Evolutionary conservation across 768 basidiomycete species (phyloP).

Genomic region (Chlorophyllum brunneum): DNA sequence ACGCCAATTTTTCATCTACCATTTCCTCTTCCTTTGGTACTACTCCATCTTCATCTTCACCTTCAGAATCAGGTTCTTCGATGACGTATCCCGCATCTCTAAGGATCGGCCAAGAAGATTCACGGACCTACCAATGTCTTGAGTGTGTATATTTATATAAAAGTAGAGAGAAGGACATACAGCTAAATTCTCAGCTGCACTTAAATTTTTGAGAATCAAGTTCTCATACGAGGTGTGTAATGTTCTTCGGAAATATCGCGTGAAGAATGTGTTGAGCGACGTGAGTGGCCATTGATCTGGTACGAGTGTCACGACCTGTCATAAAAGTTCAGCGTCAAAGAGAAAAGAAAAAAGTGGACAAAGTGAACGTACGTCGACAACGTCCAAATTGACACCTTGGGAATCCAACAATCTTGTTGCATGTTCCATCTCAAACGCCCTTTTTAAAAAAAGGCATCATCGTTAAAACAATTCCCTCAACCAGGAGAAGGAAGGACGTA

Average conservation of each 20-base stretch:
- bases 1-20: constrained; percentile 7
- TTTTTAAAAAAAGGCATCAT: constrained; percentile 28
- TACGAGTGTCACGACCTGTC: constrained; percentile 58
- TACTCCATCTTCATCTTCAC: constrained; percentile 20
- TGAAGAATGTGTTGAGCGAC: constrained; percentile 70
- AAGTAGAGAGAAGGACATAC: constrained; percentile 25
- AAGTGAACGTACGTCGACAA: constrained; percentile 57
- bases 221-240: constrained; percentile 69
- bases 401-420: constrained; percentile 72
- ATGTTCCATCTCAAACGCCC: constrained; percentile 49
- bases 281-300: constrained; percentile 76
- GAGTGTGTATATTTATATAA: neutral
- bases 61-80: constrained; percentile 48
- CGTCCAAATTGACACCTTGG: constrained; percentile 76
- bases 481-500: constrained; percentile 31
- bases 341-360: constrained; percentile 1
- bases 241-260: constrained; percentile 72
- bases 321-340: neutral
- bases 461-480: neutral
- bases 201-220: constrained; percentile 74
- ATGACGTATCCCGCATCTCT: constrained; percentile 64
- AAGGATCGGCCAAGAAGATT: constrained; percentile 52
- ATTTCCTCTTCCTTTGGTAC: constrained; percentile 23
- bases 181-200: constrained; percentile 75
- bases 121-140: constrained; percentile 41